Evolutionary conservation across 2,329 filamentous ascomycete species (phyloP), one percentile per base, ranked within the genome.

Genomic region (Kalmusia sp.): DNA sequence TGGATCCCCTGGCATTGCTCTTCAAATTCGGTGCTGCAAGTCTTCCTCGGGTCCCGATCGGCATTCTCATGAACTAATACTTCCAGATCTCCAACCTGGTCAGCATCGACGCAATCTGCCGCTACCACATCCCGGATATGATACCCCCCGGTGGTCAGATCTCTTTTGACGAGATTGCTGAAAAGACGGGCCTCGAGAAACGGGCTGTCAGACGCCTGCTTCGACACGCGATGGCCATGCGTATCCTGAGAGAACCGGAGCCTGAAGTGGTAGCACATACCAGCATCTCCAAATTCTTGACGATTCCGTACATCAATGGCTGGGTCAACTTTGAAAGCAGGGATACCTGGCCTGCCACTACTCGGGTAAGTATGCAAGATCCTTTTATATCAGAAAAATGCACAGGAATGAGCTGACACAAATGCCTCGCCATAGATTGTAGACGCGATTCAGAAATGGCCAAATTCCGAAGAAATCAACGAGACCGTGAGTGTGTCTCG

Each of bases 371-470:
- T 54, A 28, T 24, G n/a, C 24, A 15, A 49, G 28, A 15, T 51
- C 44, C 41, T 38, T 19, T 14, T n/a, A 55, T 25, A 50, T 24
- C 39, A 25, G 48, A 50, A 44, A 21, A 31, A 25, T 7, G 5
- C 15, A 17, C 37, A 49, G 33, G 17, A 56, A 49, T 45, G 39
- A 46, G 28, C 51, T 53, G 25, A 54, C 45, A n/a, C 47, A 14
- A 8, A 25, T 38, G 4, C 15, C 34, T 17, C 28, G 35, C 17
- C 19, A 7, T 46, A 54, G 46, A 53, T 59, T 19, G 24, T 56
- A 12, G 56, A 59, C 40, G 56, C 56, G 11, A 9, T 59, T 30
- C 46, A 59, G 47, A 53, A 56, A 59, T 59, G 52, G 56, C 56
- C 56, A 3, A 54, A 56, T 31, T 59, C 56, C 3, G 40, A 56